These are phyloP conservation scores for Venturia pyrina DNA, from an alignment of 2,329 filamentous ascomycete species.

Conservation along the genomic window DNA sequence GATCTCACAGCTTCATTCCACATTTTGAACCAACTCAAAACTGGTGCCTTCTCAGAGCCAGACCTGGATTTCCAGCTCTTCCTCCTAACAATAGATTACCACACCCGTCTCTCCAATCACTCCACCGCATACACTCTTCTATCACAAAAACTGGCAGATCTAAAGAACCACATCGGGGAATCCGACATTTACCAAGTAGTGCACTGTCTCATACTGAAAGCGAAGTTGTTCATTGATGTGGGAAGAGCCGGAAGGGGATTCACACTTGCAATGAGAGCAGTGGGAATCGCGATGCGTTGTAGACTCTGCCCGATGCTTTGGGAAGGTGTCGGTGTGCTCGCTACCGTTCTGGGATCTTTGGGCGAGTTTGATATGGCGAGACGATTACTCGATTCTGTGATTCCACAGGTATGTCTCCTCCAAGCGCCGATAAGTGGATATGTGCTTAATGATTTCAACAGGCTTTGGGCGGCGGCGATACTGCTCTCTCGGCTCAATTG, in stretches of 20 bases:
- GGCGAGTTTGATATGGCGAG: conserved; percentile 60
- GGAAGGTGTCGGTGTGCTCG: conserved; percentile 58
- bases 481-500: conserved; percentile 51
- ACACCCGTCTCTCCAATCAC: conserved; percentile 44
- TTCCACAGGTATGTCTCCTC: conserved; percentile 52
- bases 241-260: conserved; percentile 61
- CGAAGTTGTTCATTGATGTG: conserved; percentile 55
- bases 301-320: conserved; percentile 61
- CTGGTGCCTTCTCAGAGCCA: conserved; percentile 42
- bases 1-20: conserved; percentile 47
- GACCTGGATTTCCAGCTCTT: conserved; percentile 50
- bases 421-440: background rate
- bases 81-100: conserved; percentile 50
- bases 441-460: conserved; percentile 15
- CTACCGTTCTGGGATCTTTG: conserved; percentile 58
- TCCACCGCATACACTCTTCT: conserved; percentile 43
- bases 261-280: conserved; percentile 64
- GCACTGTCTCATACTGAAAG: conserved; percentile 63
- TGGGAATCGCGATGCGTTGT: conserved; percentile 61
- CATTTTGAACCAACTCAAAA: conserved; percentile 47
- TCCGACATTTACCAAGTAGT: conserved; percentile 60
- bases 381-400: conserved; percentile 54
- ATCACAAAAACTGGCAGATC: conserved; percentile 33
- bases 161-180: conserved; percentile 40
- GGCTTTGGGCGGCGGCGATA: conserved; percentile 57